phyloP scores from a whole-genome alignment of 148 eudicot genomes.

The Chenopodium suecicum region DNA sequence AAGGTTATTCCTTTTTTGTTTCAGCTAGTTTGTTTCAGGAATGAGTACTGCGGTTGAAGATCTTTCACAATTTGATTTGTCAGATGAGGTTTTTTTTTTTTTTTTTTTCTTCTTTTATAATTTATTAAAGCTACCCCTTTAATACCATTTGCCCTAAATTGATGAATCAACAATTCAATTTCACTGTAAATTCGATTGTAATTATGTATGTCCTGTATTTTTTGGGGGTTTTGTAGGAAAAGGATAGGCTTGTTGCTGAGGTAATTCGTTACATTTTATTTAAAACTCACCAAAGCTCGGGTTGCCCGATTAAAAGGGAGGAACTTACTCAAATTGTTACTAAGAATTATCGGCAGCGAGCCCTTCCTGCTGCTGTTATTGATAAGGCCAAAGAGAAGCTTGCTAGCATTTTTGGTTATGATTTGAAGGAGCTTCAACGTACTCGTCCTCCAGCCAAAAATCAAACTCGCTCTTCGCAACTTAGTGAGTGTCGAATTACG shows the following conservation, averaged over 20 bases:
- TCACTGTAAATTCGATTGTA: too few species aligned
- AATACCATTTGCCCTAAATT: background rate
- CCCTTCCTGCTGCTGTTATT: slow-evolving; percentile 77
- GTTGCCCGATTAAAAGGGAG: slow-evolving; percentile 91
- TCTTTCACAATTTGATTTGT: slow-evolving; percentile 66
- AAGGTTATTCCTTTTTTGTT: background rate
- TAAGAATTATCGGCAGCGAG: slow-evolving; percentile 67
- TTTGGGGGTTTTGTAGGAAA: slow-evolving; percentile 45
- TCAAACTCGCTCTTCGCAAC: slow-evolving; percentile 63
- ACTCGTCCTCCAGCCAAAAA: slow-evolving; percentile 50
- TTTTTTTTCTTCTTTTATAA: background rate
- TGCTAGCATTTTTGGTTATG: slow-evolving; percentile 73
- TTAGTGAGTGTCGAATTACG: slow-evolving; percentile 40
- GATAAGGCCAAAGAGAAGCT: slow-evolving; percentile 78
- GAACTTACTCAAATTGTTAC: slow-evolving; percentile 73
- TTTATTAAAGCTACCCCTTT: background rate
- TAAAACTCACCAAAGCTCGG: slow-evolving; percentile 74
- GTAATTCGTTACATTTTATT: slow-evolving; percentile 83
- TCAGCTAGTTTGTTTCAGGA: slow-evolving; percentile 28
- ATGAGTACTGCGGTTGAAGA: slow-evolving; percentile 49
- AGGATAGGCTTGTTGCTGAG: slow-evolving; percentile 76
- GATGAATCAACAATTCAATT: background rate
- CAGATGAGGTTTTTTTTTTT: slow-evolving; percentile 55
- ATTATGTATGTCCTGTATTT: background rate
- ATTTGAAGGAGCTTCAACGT: slow-evolving; percentile 86